These are phyloP conservation scores for Aspergillus cavernicola DNA, from an alignment of 495 filamentous ascomycete species.

Conservation along the genomic window DNA sequence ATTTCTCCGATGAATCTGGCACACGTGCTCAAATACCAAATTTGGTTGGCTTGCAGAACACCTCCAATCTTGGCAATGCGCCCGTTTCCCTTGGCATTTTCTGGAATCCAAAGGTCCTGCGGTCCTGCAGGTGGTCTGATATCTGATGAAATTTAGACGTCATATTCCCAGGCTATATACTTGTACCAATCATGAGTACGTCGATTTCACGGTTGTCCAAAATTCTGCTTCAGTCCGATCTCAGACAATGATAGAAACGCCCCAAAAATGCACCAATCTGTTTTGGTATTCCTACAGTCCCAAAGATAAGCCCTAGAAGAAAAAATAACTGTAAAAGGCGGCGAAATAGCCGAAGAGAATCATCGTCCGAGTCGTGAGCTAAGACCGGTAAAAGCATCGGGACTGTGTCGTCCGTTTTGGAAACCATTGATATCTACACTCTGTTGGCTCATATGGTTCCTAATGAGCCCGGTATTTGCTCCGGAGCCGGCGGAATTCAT, in stretches of 20 bases:
- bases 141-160: constrained; percentile 4
- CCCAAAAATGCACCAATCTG: constrained; percentile 11
- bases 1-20: not conserved
- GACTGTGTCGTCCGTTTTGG: constrained; percentile 81
- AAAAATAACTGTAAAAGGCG: constrained; percentile 4
- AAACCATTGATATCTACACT: constrained; percentile 78
- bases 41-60: not conserved
- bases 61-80: not conserved
- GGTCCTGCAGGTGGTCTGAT: no score
- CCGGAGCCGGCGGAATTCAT: constrained; percentile 14
- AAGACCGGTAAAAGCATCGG: constrained; percentile 94
- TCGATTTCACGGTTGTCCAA: not conserved
- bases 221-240: not conserved
- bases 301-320: not conserved
- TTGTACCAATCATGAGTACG: not conserved
- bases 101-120: not conserved
- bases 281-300: constrained; percentile 11
- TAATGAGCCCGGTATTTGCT: constrained; percentile 19
- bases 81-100: not conserved
- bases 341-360: constrained; percentile 1
- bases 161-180: constrained; percentile 7
- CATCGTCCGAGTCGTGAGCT: constrained; percentile 56
- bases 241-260: not conserved
- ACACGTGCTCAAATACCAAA: not conserved
- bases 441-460: constrained; percentile 75